Base-by-base conservation (phyloP, 2,329 filamentous ascomycete species). In the Tolypocladium tundrense region DNA sequence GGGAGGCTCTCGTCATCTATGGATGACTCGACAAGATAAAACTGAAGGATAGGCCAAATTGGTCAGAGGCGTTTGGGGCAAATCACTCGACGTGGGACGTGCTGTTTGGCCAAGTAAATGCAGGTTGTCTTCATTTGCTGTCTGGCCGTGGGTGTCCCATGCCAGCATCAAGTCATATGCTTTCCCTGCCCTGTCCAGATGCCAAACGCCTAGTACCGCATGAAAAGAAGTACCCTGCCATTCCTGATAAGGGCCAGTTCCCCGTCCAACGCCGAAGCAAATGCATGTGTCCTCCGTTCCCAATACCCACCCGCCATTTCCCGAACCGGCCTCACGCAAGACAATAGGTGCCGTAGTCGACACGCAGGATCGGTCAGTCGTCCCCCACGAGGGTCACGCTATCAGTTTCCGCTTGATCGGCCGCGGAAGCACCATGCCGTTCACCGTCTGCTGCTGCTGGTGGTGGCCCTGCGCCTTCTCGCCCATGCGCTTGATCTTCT, bases 401-500 rank as follows among this genome's bases (percentile, higher is more conserved):
- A 77, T 68, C 56, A 79, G 62, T 57, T 74, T 73, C 57, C 74
- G 72, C 64, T 80, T 80, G 60, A 81, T 78, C 14, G 74, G 76
- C 42, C 72, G 66, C 1, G 77, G 75, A 1, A 73, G 64, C n/a
- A 63, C 48, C 3, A 67, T 56, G 33, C 69, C 73, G 53, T 75
- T 66, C 21, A 75, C 40, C 4, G 61, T 54, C 6, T 65, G 62
- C 57, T 72, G 69, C 31, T 73, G 67, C 19, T 66, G 65, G 39
- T 65, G 39, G 14, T 14, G 51, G 42, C 39, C 62, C 56, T 71
- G 64, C 1, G 70, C 65, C 54, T 69, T 73, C 55, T 76, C 75
- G 56, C 75, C 75, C 57, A 81, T 64, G 14, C 67, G 71, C 59
- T 78, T 78, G 59, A 84, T 76, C 60, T 82, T 83, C 14, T 80